Base-by-base conservation (phyloP, 768 basidiomycete species). In the Pleurotus djamor region DNA sequence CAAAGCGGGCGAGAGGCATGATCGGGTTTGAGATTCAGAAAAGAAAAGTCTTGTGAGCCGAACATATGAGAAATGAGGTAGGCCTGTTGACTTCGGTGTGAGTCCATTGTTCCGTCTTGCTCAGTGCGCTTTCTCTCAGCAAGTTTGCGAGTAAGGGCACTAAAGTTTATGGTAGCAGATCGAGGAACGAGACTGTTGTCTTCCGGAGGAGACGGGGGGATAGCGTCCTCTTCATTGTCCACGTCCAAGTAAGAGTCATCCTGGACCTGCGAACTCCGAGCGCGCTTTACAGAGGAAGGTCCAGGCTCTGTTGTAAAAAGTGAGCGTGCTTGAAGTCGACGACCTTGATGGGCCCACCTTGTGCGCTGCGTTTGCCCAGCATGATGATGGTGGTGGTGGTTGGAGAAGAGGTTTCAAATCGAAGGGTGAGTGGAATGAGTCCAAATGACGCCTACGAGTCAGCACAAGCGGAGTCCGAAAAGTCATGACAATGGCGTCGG, bases 1-100 rank as follows among this genome's bases (percentile, higher is more conserved):
- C 96, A 99, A 14, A 98, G 76, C 13, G 97, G 97, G 48, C 97
- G 86, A 4, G 92, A 89, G 35, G 86, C 80, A 71, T 99, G 97
- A 75, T 99, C 97, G 2, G 83, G 76, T 71, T 98, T 97, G 57
- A 99, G 76, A 65, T 89, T 86, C 44, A 97, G 78, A 81, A 85
- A 91, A 2, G 91, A 89, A 67, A 92, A 95, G 72, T 96, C 94
- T 67, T 89, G 89, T 58, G 89, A 83, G 77, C 83, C 85, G 72
- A 94, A 92, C 36, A 93, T 90, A 64, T 91, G 85, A 7, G 91
- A 92, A 34, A 92, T 87, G 2, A 92, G 81, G 37, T 74, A 82
- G 66, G 91, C 86, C 69, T 92, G 90, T 58, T 89, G 87, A 45
- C 84, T 80, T 45, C 89, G 83, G 67, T 91, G 89, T 9, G 78